These are phyloP conservation scores for Populus tomentosa DNA, from an alignment of 441 rosid genomes.

Conservation along the genomic window DNA sequence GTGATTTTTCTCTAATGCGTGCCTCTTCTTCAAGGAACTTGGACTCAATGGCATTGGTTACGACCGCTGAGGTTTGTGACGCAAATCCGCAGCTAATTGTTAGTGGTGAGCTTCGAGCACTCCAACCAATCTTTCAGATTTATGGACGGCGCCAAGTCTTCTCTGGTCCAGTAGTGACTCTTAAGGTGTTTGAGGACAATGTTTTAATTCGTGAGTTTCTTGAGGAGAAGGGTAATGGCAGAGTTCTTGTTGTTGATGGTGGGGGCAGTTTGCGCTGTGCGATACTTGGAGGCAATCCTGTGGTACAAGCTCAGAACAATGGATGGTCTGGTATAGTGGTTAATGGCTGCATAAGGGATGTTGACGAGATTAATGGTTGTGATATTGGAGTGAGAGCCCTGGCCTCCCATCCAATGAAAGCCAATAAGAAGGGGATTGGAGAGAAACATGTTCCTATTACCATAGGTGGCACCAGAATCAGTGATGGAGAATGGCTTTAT, in stretches of 20 bases:
- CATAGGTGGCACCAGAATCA: conserved; percentile 73
- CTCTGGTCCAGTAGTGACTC: conserved; percentile 78
- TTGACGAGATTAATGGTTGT: conserved; percentile 96
- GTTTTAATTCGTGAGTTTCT: conserved; percentile 84
- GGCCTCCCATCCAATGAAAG: conserved; percentile 93
- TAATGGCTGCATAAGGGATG: conserved; percentile 88
- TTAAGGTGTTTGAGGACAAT: conserved; percentile 94
- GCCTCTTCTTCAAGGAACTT: conserved; percentile 13
- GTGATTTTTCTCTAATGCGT: no score
- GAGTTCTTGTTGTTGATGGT: conserved; percentile 95
- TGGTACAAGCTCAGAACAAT: conserved; percentile 91
- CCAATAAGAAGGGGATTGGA: conserved; percentile 86
- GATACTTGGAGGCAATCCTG: conserved; percentile 86
- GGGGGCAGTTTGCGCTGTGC: conserved; percentile 95
- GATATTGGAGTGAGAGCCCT: conserved; percentile 96
- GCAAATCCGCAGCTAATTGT: conserved; percentile 82
- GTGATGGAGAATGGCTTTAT: conserved; percentile 86
- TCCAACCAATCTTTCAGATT: conserved; percentile 80
- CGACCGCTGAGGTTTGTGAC: conserved; percentile 95
- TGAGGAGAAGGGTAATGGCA: conserved; percentile 89
- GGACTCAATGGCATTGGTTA: conserved; percentile 70
- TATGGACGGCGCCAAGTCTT: conserved; percentile 88
- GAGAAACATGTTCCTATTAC: conserved; percentile 72
- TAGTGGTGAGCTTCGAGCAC: conserved; percentile 84
- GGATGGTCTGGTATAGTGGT: conserved; percentile 98